Evolutionary conservation across 2,329 filamentous ascomycete genomes (phyloP), one percentile per base, ranked within the genome.

Genomic region (Aschersonia sp.): DNA sequence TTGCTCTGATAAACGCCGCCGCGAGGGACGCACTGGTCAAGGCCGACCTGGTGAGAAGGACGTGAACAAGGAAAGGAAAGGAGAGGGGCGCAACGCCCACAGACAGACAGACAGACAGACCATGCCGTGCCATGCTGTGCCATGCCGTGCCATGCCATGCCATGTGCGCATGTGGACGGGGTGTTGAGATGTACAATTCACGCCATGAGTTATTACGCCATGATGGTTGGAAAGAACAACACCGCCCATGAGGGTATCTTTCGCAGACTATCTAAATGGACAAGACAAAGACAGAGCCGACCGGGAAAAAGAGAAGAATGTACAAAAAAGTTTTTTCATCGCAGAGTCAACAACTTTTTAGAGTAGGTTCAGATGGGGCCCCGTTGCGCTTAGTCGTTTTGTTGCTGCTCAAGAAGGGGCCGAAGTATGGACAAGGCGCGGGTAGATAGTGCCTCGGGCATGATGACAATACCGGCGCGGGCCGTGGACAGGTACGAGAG

Each of bases 401-500:
- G 66, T 45, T 22, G 22, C 8, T 37, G 35, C 40, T 59, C 62
- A 30, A 79, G 59, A 41, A 77, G 59, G 3, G 72, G 71, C 50
- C 65, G 70, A 58, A 95, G 63, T 5, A 87, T 86, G 44, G 76
- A 74, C 55, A 95, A 68, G 0, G 87, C 89, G 49, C 77, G 76
- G n/a, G 73, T 70, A 43, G 89, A 71, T 59, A 90, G 84, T 55
- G 83, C 77, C 52, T 83, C 76, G 4, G 81, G 77, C 40, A 97
- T 76, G 58, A 97, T 88, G 8, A 97, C 90, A 5, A 87, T 89
- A 1, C 90, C 90, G 0, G 89, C 87, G 41, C 83, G 77, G 5
- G 87, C 88, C 0, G 90, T 97, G 51, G 84, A 92, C 52, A 97
- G 69, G 62, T 95, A 97, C 49, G 84, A 90, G 65, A 97, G 81